Evolutionary conservation across 169 alveolate genomes (phyloP), one percentile per base, ranked within the genome.

Genomic region (Plasmodium malariae): DNA sequence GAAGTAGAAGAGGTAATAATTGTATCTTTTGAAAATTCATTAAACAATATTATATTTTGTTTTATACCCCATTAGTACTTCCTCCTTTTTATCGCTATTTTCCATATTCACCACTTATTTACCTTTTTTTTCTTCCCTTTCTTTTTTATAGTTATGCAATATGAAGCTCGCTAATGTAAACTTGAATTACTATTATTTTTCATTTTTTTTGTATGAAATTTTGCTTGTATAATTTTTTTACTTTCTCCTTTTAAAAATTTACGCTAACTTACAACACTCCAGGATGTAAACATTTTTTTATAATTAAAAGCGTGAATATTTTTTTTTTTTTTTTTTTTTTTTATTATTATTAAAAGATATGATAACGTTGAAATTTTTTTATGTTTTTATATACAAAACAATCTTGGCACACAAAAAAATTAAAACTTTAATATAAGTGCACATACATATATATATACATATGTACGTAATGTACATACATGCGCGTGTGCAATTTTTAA

Each of bases 1-100:
- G 97, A 37, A 91, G 96, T 26, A 88, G 95, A 72, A 93, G 95
- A 70, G 94, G 96, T 94, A 67, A 60, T 49, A 54, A 1, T 72
- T n/a, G n/a, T n/a, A n/a, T n/a, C n/a, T n/a, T n/a, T n/a, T n/a
- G n/a, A n/a, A n/a, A n/a, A n/a, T n/a, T n/a, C n/a, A n/a, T n/a
- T n/a, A n/a, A n/a, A n/a, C n/a, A n/a, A n/a, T n/a, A n/a, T n/a
- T n/a, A n/a, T n/a, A n/a, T 51, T n/a, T 11, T 51, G 4, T n/a
- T 51, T 51, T 51, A 7, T 24, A 17, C 4, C 19, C 7, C 48
- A n/a, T 67, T 34, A 5, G 21, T 37, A 14, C 28, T 28, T 37
- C 5, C 37, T 21, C 37, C 3, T 17, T 12, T 12, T 34, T 37
- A 30, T 12, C 6, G 19, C 51, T 32, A 40, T 30, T 6, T 28